Conservation (phyloP, 768 basidiomycete species). For the Fomitopsis pulvina region DNA sequence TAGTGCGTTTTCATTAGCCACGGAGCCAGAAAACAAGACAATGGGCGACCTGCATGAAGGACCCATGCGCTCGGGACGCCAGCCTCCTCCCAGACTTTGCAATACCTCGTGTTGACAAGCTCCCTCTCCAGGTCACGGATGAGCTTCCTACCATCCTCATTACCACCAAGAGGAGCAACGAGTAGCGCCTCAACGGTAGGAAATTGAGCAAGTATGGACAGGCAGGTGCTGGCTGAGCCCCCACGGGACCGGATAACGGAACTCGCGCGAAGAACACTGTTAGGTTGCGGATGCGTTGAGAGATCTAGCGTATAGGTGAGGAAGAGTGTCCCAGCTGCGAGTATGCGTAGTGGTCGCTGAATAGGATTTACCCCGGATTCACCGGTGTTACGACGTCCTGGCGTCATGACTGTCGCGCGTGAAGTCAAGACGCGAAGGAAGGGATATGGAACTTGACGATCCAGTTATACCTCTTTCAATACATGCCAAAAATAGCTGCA, state of each 20-base stretch:
- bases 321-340: conserved; percentile 78
- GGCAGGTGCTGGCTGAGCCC: conserved; percentile 64
- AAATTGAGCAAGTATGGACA: conserved; percentile 71
- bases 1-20: background rate
- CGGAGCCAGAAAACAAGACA: background rate
- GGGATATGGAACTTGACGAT: no score
- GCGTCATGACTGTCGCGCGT: conserved; percentile 19
- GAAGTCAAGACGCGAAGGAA: no score
- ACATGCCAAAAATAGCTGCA: no score
- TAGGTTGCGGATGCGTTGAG: conserved; percentile 50
- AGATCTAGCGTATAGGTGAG: conserved; percentile 66
- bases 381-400: conserved; percentile 22
- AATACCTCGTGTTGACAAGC: conserved; percentile 65
- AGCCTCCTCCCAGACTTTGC: conserved; percentile 65
- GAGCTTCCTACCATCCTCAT: conserved; percentile 60
- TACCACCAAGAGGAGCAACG: conserved; percentile 69
- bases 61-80: conserved; percentile 83
- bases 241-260: conserved; percentile 62
- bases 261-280: conserved; percentile 60
- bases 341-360: conserved; percentile 51
- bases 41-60: conserved; percentile 53
- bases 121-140: conserved; percentile 57
- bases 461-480: no score
- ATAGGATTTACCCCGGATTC: conserved; percentile 11
- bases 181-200: conserved; percentile 57